Evolutionary conservation across 345 rosid genomes (phyloP).

Genomic region (Citrus inodora): DNA sequence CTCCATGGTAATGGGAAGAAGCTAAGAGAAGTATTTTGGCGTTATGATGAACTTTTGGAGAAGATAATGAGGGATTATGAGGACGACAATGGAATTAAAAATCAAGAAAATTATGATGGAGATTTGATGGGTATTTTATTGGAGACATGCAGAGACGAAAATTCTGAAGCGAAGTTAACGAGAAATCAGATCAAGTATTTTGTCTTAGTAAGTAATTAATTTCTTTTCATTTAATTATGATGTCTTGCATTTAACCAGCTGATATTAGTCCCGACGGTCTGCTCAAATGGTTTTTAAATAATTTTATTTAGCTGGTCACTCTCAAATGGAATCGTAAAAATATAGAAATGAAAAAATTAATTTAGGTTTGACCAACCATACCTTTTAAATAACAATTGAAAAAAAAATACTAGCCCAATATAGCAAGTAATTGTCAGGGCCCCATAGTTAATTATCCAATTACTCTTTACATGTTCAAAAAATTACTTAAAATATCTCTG

Average conservation of each 20-base stretch:
- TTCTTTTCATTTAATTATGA: too few species aligned
- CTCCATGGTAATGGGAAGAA: constrained; percentile 41
- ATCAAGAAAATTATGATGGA: constrained; percentile 21
- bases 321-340: too few species aligned
- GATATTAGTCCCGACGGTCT: too few species aligned
- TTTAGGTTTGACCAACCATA: too few species aligned
- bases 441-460: too few species aligned
- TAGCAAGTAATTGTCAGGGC: not conserved
- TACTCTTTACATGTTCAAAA: too few species aligned
- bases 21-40: constrained; percentile 21
- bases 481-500: too few species aligned
- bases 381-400: too few species aligned
- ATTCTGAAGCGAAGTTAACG: constrained; percentile 50
- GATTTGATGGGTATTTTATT: constrained; percentile 61
- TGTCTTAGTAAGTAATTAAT: constrained; percentile 47
- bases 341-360: too few species aligned
- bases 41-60: constrained; percentile 35
- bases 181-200: constrained; percentile 61
- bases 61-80: constrained; percentile 39
- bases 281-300: too few species aligned
- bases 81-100: constrained; percentile 15
- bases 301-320: too few species aligned
- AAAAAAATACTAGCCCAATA: not conserved
- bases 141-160: constrained; percentile 46
- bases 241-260: not conserved